Base-by-base conservation (phyloP, 2,329 filamentous ascomycete species). In the Myriosclerotinia curreyana region DNA sequence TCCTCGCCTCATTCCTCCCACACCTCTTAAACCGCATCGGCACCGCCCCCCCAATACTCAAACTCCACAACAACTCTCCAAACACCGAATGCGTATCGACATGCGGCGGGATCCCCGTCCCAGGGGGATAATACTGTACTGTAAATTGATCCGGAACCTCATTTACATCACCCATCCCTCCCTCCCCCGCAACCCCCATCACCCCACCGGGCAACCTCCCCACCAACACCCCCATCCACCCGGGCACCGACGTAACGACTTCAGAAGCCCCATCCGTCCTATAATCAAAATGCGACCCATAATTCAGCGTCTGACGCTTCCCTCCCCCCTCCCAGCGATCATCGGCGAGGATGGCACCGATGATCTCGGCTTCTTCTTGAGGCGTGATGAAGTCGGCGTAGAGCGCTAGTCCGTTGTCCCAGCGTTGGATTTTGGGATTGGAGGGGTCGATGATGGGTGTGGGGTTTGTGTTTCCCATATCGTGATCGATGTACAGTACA, bases 61-160 rank as follows among this genome's bases (percentile, higher is more conserved):
- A 6, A 40, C 56, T 74, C 64, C 76, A 76, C 12, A 76, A 72
- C 65, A 74, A 74, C 51, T 76, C 75, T 64, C 73, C 28, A 62
- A 66, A 82, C 11, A 77, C 74, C 58, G 75, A 77, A 72, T 86
- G 84, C 3, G 83, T 84, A 73, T 86, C 84, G 61, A 83, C 83
- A 69, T 86, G 84, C 0, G 84, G 84, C 12, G 84, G 84, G 68
- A 86, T 86, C 1, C 84, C 84, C 0, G 80, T 76, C 7, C 84
- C 84, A 0, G 83, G 83, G 0, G 84, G 81, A 70, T 86, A 86
- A 71, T 85, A 80, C 73, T 86, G 83, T 20, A 85, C 74, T 67
- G 83, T 86, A 68, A 86, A 82, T 70, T 86, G 84, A 60, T 85
- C 82, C 0, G 82, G 82, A n/a, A n/a, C n/a, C n/a, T n/a, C n/a